Evolutionary conservation across 2,329 filamentous ascomycete species (phyloP).

Genomic region (Venturia aucupariae): DNA sequence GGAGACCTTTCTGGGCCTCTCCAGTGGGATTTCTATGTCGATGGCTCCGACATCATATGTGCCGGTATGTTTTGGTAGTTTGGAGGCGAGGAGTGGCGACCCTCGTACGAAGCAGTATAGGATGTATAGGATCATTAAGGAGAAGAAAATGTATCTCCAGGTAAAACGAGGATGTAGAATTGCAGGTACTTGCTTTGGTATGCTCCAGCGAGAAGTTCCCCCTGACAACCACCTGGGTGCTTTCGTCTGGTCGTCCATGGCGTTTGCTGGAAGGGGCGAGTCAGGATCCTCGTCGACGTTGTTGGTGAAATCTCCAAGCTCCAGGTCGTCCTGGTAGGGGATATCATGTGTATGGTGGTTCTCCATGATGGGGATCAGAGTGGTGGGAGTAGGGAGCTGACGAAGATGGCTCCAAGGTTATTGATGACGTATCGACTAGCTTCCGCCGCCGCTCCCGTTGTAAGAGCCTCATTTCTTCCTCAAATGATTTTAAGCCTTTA

Average conservation of each 20-base stretch:
- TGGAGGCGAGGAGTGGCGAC: conserved; percentile 33
- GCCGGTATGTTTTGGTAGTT: conserved; percentile 66
- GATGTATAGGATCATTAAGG: conserved; percentile 16
- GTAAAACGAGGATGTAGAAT: conserved; percentile 10
- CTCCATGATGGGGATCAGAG: not conserved
- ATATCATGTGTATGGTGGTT: not conserved
- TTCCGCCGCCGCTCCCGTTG: not conserved
- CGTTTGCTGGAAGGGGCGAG: not conserved
- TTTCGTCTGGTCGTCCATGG: conserved; percentile 7
- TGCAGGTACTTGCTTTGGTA: not conserved
- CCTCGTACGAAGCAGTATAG: conserved; percentile 29
- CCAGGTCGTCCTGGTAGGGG: conserved; percentile 11
- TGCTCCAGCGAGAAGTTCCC: not conserved
- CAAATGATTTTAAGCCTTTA: not conserved
- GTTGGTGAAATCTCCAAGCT: not conserved
- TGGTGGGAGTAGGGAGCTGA: no score
- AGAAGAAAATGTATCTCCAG: conserved; percentile 3
- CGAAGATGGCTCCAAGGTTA: no score
- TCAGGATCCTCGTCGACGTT: conserved; percentile 6
- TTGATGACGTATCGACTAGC: not conserved
- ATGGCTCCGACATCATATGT: conserved; percentile 70
- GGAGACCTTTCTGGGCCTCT: not conserved
- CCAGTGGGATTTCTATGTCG: conserved; percentile 64
- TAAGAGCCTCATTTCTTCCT: not conserved
- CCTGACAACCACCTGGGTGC: conserved; percentile 7